phyloP scores from a whole-genome alignment of 345 rosid species.

The Syzygium aromaticum region DNA sequence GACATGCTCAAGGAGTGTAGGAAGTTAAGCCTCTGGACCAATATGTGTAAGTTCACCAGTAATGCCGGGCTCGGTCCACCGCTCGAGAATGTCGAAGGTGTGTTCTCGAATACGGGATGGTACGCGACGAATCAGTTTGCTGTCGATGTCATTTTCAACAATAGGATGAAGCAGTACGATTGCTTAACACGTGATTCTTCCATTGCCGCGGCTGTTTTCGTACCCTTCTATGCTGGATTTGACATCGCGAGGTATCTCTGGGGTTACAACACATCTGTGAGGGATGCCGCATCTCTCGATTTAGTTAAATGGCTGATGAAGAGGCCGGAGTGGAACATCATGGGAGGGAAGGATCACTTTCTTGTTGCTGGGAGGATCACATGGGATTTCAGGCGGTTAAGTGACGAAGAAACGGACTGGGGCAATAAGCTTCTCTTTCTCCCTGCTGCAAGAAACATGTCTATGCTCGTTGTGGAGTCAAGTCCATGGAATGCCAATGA shows the following conservation, averaged over 20 bases:
- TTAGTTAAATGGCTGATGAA: slow-evolving; percentile 10
- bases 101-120: slow-evolving; percentile 39
- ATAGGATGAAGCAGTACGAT: slow-evolving; percentile 44
- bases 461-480: slow-evolving; percentile 14
- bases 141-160: slow-evolving; percentile 40
- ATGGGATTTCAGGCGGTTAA: slow-evolving; percentile 13
- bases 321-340: slow-evolving; percentile 18
- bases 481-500: slow-evolving; percentile 18
- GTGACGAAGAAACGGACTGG: slow-evolving; percentile 11
- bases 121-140: slow-evolving; percentile 41
- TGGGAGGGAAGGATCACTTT: slow-evolving; percentile 16
- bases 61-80: slow-evolving; percentile 40
- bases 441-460: slow-evolving; percentile 14
- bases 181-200: slow-evolving; percentile 42
- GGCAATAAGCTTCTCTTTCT: slow-evolving; percentile 13
- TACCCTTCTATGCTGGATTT: slow-evolving; percentile 43
- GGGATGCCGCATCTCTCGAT: slow-evolving; percentile 8
- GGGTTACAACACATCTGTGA: slow-evolving; percentile 13
- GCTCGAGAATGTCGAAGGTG: slow-evolving; percentile 34
- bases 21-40: slow-evolving; percentile 11
- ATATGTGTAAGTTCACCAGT: slow-evolving; percentile 14
- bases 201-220: slow-evolving; percentile 37
- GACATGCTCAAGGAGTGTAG: slow-evolving; percentile 15
- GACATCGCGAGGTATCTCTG: slow-evolving; percentile 36
- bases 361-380: slow-evolving; percentile 17